A percentile compares a stretch with the other conserved stretches of the same genome.
Conservation (phyloP, 768 basidiomycete genomes). For the Tylopilus cervinicoccineus region DNA sequence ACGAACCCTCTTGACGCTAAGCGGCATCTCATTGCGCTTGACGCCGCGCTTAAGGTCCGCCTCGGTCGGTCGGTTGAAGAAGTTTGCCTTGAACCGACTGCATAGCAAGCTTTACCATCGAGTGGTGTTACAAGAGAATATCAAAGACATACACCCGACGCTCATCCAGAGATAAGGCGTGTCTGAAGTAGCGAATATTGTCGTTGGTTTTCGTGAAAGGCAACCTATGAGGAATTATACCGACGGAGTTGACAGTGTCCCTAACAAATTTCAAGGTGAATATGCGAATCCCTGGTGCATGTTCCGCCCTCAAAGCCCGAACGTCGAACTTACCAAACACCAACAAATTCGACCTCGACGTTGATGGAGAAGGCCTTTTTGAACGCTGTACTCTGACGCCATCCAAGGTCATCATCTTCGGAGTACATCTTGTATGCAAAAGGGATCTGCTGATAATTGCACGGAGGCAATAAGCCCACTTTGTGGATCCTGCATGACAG, state of each 20-base stretch:
- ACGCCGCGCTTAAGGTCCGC: conserved; percentile 42
- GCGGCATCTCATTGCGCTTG: conserved; percentile 48
- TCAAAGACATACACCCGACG: conserved; percentile 43
- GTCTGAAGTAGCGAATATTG: conserved; percentile 64
- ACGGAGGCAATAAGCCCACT: conserved; percentile 65
- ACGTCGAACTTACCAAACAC: conserved; percentile 56
- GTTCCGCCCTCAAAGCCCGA: neutral
- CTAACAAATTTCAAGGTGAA: conserved; percentile 30
- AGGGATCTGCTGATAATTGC: conserved; percentile 72
- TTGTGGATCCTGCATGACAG: conserved; percentile 53
- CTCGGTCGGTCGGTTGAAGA: conserved; percentile 40
- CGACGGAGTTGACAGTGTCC: conserved; percentile 71
- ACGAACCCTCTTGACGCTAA: conserved; percentile 24
- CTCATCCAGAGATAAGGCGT: conserved; percentile 71
- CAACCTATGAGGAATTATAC: conserved; percentile 58
- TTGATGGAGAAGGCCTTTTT: conserved; percentile 76
- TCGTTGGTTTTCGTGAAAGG: conserved; percentile 65
- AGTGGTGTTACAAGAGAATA: conserved; percentile 2
- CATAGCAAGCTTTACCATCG: neutral
- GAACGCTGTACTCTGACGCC: conserved; percentile 62
- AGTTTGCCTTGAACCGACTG: conserved; percentile 31
- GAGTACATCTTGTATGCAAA: conserved; percentile 71
- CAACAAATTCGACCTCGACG: conserved; percentile 68
- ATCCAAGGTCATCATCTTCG: conserved; percentile 51
- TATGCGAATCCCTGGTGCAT: neutral